Evolutionary conservation across 2,329 filamentous ascomycete genomes (phyloP), one percentile per base, ranked within the genome.

Genomic region (Aurifilum marmelostoma): DNA sequence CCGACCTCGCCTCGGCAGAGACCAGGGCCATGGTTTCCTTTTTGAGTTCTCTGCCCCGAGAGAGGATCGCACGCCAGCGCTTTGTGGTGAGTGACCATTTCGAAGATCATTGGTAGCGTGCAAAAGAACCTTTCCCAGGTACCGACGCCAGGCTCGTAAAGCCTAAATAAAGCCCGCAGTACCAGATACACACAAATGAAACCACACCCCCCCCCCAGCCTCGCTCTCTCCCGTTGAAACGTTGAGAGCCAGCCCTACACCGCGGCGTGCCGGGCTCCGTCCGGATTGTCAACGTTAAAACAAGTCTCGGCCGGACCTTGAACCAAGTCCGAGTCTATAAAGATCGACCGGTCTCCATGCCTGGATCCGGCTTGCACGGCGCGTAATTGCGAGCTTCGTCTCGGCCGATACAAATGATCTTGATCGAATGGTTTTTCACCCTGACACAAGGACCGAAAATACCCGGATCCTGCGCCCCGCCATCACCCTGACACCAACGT

Each of bases 1-100:
- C 67, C 69, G 67, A 63, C 59, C 65, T 67, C 67, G 65, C 64
- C 65, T 63, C 63, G 67, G 65, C 34, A 67, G 63, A 56, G 52
- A 21, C 52, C 52, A 60, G 60, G 63, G 59, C 39, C 52, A 39
- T n/a, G 60, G n/a, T 63, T 69, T 65, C 69, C 67, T 58, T 24
- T 67, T 69, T 61, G 29, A 68, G 69, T 56, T 14, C 24, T 62
- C 32, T 69, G 59, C 67, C 32, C 69, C 67, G 65, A 65, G 1
- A 37, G 47, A 47, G 65, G 41, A 39, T 67, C 29, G 39, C n/a
- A 39, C 58, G 56, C 62, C 65, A 62, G 56, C 56, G 29, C 29
- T 9, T 24, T 27, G 50, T 32, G 27, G 54, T 50, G n/a, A 50
- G 54, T 34, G 29, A 47, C 12, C 56, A 27, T 52, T 29, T 27